These are phyloP conservation scores for Aspergillus carbonarius DNA, from an alignment of 2,329 filamentous ascomycete genomes.

Conservation along the genomic window DNA sequence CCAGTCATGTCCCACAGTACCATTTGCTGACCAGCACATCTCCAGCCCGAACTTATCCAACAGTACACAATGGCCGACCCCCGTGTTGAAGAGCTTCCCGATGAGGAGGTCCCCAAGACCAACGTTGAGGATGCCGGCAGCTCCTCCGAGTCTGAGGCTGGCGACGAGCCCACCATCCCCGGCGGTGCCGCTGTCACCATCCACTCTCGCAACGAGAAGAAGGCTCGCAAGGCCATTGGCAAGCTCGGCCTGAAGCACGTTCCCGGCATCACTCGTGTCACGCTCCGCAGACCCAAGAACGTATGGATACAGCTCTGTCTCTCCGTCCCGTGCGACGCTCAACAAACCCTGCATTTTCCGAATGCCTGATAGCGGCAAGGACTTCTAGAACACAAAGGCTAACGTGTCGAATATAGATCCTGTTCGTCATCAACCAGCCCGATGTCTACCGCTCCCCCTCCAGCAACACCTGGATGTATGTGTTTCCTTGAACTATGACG, in stretches of 20 bases:
- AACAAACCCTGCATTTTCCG: neutral
- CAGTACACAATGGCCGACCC: slow-evolving; percentile 84
- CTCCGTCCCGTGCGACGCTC: slow-evolving; percentile 13
- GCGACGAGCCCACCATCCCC: slow-evolving; percentile 66
- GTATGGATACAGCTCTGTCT: slow-evolving; percentile 56
- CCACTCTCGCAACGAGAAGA: slow-evolving; percentile 99
- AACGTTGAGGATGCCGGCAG: slow-evolving; percentile 68
- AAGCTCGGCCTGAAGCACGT: slow-evolving; percentile 97
- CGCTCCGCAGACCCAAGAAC: slow-evolving; percentile 97
- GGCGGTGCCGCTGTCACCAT: slow-evolving; percentile 85
- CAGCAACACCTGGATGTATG: slow-evolving; percentile 99
- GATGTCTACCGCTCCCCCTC: slow-evolving; percentile 99
- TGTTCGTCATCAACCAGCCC: slow-evolving; percentile 99
- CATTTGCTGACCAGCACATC: slow-evolving; percentile 21
- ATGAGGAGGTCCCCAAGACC: slow-evolving; percentile 80
- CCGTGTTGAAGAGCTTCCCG: slow-evolving; percentile 94
- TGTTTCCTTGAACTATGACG: slow-evolving; percentile 14
- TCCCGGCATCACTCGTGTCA: slow-evolving; percentile 96
- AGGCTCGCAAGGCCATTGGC: slow-evolving; percentile 98
- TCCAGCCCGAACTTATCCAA: slow-evolving; percentile 22
- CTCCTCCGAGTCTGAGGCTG: slow-evolving; percentile 52
- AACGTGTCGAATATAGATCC: slow-evolving; percentile 63
- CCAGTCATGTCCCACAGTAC: slow-evolving; percentile 12
- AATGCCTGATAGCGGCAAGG: neutral
- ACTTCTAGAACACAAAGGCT: slow-evolving; percentile 13